Conservation (phyloP, 1,284 basidiomycete genomes). For the Ceratobasidium sp. region DNA sequence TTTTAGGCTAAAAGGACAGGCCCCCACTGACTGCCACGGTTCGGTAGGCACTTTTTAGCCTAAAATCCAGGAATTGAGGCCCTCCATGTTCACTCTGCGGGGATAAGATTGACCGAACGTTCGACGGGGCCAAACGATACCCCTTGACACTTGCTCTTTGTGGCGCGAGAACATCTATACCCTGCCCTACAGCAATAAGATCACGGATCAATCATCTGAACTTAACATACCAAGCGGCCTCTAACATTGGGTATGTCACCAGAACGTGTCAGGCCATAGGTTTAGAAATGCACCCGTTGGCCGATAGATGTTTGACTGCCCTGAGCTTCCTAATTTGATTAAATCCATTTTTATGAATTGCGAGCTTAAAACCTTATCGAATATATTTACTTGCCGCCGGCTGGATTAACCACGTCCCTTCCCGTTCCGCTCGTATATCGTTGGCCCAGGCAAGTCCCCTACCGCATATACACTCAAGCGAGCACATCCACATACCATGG, state of each 20-base stretch:
- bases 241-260: neutral
- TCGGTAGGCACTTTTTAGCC: no score
- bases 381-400: conserved; percentile 4
- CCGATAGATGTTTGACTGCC: neutral
- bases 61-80: no score
- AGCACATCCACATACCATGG: neutral
- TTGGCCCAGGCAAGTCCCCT: neutral
- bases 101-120: neutral
- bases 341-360: neutral
- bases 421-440: neutral
- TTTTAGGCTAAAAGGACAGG: no score
- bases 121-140: neutral
- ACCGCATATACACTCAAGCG: neutral
- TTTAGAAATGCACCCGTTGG: neutral
- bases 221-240: neutral
- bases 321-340: neutral
- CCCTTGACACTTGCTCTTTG: neutral
- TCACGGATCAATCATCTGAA: neutral
- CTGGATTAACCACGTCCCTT: neutral
- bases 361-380: conserved; percentile 9
- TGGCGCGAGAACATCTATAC: neutral
- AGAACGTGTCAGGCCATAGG: neutral
- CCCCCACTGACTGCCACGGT: no score
- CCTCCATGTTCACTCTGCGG: no score
- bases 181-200: neutral